Evolutionary conservation across 1,139 yeast genomes (phyloP), one percentile per base, ranked within the genome.

Genomic region (Yamadazyma oceani): DNA sequence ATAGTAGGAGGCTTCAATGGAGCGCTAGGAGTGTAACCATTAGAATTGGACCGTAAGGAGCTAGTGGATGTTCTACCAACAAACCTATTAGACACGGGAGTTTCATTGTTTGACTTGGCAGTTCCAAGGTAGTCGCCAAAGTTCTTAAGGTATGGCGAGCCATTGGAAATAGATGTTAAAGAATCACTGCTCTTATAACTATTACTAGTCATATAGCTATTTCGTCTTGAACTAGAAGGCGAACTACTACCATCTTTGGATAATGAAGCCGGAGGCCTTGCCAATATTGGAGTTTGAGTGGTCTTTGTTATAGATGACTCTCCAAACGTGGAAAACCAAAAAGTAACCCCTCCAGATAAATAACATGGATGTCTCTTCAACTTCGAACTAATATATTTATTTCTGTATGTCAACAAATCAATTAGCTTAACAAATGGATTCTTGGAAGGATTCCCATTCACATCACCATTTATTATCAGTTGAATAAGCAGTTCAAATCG

Each of bases 371-470:
- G 49, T 23, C 57, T 50, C 45, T 57, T 64, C 33, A 66, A 53
- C 37, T 51, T 53, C 2, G 72, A 62, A 44, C 71, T 64, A 14
- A 69, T 46, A 50, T 66, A 60, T 49, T 65, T 58, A 48, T 69
- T 58, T 35, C 57, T 56, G 53, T 53, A 60, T 50, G 66, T 54
- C n/a, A 87, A 55, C 11, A 85, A 44, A 4, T 82, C 72, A 0
- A 86, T 78, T 3, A 73, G 60, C 15, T 77, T 61, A 27, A 60
- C 64, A 42, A 84, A 69, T 0, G 81, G 80, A 32, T 54, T 57
- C 13, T 47, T 65, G 51, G 64, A 61, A 26, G 71, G 58, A 17
- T 72, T 67, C 3, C 48, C 43, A 29, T 29, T 29, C 15, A 44
- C 51, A 17, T 43, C 44, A 16, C 33, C 41, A 17, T 49, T 38